Base-by-base conservation (phyloP, 2,329 filamentous ascomycete genomes). In the Penicillium aurantiogriseum region DNA sequence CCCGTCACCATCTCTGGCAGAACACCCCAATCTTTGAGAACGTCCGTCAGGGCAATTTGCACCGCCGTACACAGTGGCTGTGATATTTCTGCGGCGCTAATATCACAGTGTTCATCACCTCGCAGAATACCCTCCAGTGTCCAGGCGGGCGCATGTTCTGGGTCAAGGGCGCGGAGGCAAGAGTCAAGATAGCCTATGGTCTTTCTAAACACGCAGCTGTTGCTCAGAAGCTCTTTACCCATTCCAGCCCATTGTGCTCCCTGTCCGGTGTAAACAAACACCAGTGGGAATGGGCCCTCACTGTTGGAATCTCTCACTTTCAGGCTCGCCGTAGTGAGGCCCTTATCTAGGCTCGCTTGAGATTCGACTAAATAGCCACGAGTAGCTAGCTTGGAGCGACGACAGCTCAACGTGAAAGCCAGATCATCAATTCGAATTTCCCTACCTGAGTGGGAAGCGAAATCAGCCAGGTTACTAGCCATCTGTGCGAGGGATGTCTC, bases 261-360 rank as follows among this genome's bases (percentile, higher is more conserved):
- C 51, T 71, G 69, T 6, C 69, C 69, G 0, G 67, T 69, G 46
- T 69, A 72, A 5, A 69, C 60, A 33, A 47, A 47, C 17, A 11
- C 43, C 15, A 45, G 8, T 11, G 39, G 39, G 19, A 42, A 42
- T 23, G 39, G 19, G 7, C 19, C 19, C 3, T 38, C 39, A 15
- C 11, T 23, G 19, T 15, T 10, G 13, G 19, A 23, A 42, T 42
- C 19, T 42, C 19, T 42, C 19, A 15, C 1, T 23, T 23, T 19
- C 21, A 42, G 39, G 39, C 5, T 42, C 19, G 21, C 19, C 19
- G 23, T 15, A 42, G 13, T 42, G 39, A 42, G 19, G 11, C 39
- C 39, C 19, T 42, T 23, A 42, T 42, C 5, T 4, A 42, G 39
- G 39, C 39, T 42, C 19, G 39, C 39, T 23, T 42, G 39, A 15